Conservation (phyloP, 2,329 filamentous ascomycete species). For the Pyrenophora graminea region DNA sequence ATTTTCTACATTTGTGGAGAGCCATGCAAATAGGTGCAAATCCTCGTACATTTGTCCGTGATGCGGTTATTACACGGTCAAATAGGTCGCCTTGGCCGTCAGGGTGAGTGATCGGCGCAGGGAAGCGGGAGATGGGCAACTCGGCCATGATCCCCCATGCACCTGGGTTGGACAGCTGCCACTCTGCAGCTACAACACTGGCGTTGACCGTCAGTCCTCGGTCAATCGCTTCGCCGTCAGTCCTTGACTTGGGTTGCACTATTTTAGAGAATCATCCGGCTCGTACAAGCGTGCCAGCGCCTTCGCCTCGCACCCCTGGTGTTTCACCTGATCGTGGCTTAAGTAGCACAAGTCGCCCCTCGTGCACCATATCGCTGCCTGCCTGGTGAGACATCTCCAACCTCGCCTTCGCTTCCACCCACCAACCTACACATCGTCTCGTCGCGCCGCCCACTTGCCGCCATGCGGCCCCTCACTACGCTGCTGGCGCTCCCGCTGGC, state of each 20-base stretch:
- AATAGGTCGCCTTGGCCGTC: too few relatives aligned
- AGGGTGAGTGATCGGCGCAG: too few relatives aligned
- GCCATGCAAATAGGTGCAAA: neutral
- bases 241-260: neutral
- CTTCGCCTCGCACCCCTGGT: constrained; percentile 11
- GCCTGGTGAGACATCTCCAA: constrained; percentile 7
- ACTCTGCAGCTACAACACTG: constrained; percentile 6
- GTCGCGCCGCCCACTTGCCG: constrained; percentile 10
- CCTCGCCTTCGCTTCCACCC: neutral
- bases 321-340: constrained; percentile 20
- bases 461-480: constrained; percentile 36
- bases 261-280: constrained; percentile 5
- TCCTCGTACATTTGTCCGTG: too few relatives aligned
- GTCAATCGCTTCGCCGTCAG: neutral
- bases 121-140: too few relatives aligned
- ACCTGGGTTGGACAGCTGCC: neutral
- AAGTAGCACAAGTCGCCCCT: constrained; percentile 1
- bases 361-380: constrained; percentile 4
- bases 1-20: neutral
- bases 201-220: constrained; percentile 9
- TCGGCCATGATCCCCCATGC: neutral
- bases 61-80: too few relatives aligned
- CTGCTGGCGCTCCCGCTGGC: constrained; percentile 30
- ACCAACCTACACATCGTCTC: neutral
- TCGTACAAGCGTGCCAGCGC: constrained; percentile 9